Evolutionary conservation across 306 rosid species (phyloP).

Genomic region (Prunus salicina): DNA sequence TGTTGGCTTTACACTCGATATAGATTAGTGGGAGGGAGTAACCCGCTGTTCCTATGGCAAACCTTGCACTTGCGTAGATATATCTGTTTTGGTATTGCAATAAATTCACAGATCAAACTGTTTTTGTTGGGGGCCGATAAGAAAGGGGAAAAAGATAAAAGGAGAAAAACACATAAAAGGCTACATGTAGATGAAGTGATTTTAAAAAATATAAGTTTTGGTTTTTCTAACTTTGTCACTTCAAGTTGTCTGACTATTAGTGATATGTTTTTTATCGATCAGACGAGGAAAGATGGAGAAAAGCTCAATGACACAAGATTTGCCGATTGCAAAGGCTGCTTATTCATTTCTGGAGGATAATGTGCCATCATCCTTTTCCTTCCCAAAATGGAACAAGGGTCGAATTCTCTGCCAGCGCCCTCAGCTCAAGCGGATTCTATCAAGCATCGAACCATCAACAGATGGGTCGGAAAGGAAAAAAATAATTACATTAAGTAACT

Average conservation of each 20-base stretch:
- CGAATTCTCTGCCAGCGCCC: slow-evolving; percentile 79
- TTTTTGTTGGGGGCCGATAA: not conserved
- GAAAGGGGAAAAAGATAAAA: not conserved
- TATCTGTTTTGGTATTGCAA: not conserved
- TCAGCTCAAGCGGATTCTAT: slow-evolving; percentile 67
- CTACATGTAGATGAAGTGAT: not conserved
- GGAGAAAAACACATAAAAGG: not conserved
- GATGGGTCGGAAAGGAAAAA: slow-evolving; percentile 38
- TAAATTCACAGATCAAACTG: not conserved
- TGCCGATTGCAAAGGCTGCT: slow-evolving; percentile 73
- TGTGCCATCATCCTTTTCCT: slow-evolving; percentile 50
- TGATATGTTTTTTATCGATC: slow-evolving; percentile 37
- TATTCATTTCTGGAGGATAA: slow-evolving; percentile 71
- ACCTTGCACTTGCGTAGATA: not conserved
- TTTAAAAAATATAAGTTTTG: not conserved
- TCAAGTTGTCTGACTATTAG: not conserved
- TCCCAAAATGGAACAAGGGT: slow-evolving; percentile 85
- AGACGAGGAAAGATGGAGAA: slow-evolving; percentile 81
- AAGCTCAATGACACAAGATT: slow-evolving; percentile 46
- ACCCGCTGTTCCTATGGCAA: no score
- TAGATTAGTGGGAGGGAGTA: not conserved
- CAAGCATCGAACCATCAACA: slow-evolving; percentile 53
- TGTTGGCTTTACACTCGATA: not conserved
- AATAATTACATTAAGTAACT: slow-evolving; percentile 53
- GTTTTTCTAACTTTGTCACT: not conserved